These are phyloP conservation scores for Claviceps monticola DNA, from an alignment of 2,329 filamentous ascomycete genomes.

Conservation along the genomic window DNA sequence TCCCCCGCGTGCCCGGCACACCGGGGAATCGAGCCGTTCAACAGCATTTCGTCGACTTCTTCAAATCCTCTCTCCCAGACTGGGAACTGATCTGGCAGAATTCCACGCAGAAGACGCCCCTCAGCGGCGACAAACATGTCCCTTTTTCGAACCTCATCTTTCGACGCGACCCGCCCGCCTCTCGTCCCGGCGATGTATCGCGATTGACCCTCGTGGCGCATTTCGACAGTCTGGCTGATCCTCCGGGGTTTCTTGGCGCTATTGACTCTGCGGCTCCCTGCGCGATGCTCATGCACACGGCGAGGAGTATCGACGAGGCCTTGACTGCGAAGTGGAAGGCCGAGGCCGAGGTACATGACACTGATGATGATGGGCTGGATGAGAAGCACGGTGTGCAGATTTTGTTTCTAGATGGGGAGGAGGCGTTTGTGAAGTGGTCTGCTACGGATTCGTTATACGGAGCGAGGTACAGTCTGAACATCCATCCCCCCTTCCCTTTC, in stretches of 20 bases:
- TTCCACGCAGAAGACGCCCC: slow-evolving; percentile 71
- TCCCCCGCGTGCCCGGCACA: slow-evolving; percentile 79
- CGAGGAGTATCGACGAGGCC: slow-evolving; percentile 64
- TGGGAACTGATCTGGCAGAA: slow-evolving; percentile 83
- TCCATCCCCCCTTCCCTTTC: too few relatives aligned
- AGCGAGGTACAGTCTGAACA: slow-evolving; percentile 44
- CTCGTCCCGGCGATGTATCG: slow-evolving; percentile 57
- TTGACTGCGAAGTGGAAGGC: slow-evolving; percentile 70
- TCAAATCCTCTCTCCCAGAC: slow-evolving; percentile 54
- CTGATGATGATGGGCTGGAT: slow-evolving; percentile 44
- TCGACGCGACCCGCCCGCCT: slow-evolving; percentile 77
- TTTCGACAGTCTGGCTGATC: slow-evolving; percentile 74
- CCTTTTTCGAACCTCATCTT: slow-evolving; percentile 83
- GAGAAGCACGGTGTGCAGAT: slow-evolving; percentile 79
- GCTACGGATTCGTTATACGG: slow-evolving; percentile 78
- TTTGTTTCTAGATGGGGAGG: slow-evolving; percentile 82
- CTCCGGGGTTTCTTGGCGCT: slow-evolving; percentile 81
- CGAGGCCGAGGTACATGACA: slow-evolving; percentile 53
- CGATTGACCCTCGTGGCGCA: slow-evolving; percentile 82
- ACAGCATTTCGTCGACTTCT: slow-evolving; percentile 75
- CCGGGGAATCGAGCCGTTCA: slow-evolving; percentile 59
- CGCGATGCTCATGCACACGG: slow-evolving; percentile 81
- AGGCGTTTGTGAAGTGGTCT: slow-evolving; percentile 75
- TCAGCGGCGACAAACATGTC: slow-evolving; percentile 53
- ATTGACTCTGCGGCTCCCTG: slow-evolving; percentile 90